A percentile compares a stretch with the other conserved stretches of the same genome.
These are phyloP conservation scores for Anisodus tanguticus DNA, from an alignment of 257 asterid species.

Conservation along the genomic window DNA sequence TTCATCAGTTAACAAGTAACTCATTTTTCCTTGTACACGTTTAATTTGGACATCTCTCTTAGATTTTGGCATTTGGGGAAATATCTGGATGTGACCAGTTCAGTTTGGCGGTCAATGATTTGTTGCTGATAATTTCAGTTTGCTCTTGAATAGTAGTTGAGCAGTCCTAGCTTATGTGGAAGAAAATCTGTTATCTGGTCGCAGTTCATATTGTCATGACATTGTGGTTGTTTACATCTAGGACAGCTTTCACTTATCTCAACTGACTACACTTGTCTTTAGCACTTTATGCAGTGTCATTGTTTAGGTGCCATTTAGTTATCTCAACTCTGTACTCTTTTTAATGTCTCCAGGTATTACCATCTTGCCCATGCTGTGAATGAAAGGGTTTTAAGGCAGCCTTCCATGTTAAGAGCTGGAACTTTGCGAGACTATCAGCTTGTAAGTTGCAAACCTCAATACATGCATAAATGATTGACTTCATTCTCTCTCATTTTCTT, in stretches of 20 bases:
- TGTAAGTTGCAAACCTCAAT: slow-evolving; percentile 55
- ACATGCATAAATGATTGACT: not conserved
- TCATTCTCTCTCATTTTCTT: not conserved
- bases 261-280: slow-evolving; percentile 2
- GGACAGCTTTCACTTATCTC: not conserved
- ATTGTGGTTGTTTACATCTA: slow-evolving; percentile 23
- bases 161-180: not conserved
- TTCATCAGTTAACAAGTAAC: slow-evolving; percentile 92
- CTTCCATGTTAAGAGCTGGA: slow-evolving; percentile 96
- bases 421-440: slow-evolving; percentile 95
- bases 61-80: not conserved
- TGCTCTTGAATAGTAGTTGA: slow-evolving; percentile 2
- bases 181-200: not conserved
- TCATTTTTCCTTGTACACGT: slow-evolving; percentile 24
- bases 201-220: slow-evolving; percentile 1
- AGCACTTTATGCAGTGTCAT: slow-evolving; percentile 20
- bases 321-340: slow-evolving; percentile 17
- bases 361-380: slow-evolving; percentile 98
- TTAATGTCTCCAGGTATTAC: slow-evolving; percentile 68
- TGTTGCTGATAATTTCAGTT: slow-evolving; percentile 20
- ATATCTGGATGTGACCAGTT: slow-evolving; percentile 6
- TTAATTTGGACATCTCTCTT: not conserved
- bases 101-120: not conserved
- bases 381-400: slow-evolving; percentile 93
- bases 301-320: not conserved